Evolutionary conservation across 441 rosid species (phyloP), one percentile per base, ranked within the genome.

Genomic region (Adansonia rubrostipa): DNA sequence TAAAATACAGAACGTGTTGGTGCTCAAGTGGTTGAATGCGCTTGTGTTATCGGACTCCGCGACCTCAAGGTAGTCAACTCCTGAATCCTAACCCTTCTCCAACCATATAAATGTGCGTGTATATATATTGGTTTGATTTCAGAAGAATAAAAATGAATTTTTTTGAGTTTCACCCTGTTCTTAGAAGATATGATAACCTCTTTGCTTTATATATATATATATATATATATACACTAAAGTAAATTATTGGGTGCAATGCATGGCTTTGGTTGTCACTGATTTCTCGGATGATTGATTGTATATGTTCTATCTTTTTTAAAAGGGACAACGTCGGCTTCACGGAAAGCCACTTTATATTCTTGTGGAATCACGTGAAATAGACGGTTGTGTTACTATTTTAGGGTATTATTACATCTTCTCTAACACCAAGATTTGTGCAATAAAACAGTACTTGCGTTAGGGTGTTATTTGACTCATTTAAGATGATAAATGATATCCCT

Each of bases 261-360:
- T 54, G n/a, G 2, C 20, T 19, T 72, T 56, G 76, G 51, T 50
- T 15, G 40, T 36, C 40, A 36, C 4, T 36, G 40, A 36, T 36
- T 22, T 68, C 5, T 68, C 0, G 17, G 8, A 22, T 71, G 45
- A 36, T 56, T 33, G 67, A 36, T 36, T 36, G 40, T 36, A 36
- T 36, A 36, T 36, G 40, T 36, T 36, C 40, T 51, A 15, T 36
- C 15, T 14, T 1, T 24, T 69, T 2, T 42, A 66, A 77, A 87
- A 95, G 98, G 97, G 93, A 33, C 91, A 90, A 74, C 70, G 90
- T 83, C 86, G 91, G 89, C 94, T 95, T 75, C 84, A 90, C 44
- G 99, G 98, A 54, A 95, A 90, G 86, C 94, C 99, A 9, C 92
- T 95, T n/a, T 95, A 93, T 71, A 90, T 95, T 79, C 94, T 95